Base-by-base conservation (phyloP, 768 basidiomycete species). In the Psilocybe tampanensis region DNA sequence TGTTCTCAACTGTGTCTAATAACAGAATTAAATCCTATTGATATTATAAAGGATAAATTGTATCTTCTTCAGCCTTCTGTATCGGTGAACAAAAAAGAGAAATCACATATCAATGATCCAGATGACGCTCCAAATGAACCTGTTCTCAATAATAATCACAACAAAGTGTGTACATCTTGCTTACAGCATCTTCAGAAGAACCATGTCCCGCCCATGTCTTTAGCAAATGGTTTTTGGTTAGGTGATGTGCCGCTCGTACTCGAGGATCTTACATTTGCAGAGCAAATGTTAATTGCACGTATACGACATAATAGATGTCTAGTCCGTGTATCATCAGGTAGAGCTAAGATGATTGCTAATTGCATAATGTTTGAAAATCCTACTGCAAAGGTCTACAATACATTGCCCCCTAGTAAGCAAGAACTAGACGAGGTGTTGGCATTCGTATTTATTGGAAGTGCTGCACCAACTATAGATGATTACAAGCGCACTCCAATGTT, bases 151-250 rank as follows among this genome's bases (percentile, higher is more conserved):
- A 29, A 29, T 5, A 29, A 29, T 29, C 4, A 29, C 9, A 9
- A 9, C 5, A 29, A 29, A 29, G 29, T 29, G 4, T 29, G 29
- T 29, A 9, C 29, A n/a, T n/a, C n/a, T n/a, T n/a, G n/a, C n/a
- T n/a, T n/a, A n/a, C n/a, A n/a, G n/a, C n/a, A n/a, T n/a, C n/a
- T 71, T 2, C 1, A 47, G 2, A 62, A 58, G 23, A 57, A 57
- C 4, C 63, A 52, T 32, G 53, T 64, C 2, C 73, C 74, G 3
- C 34, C 49, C 2, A 41, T 60, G 44, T 61, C 72, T 1, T 47
- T 79, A 7, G 72, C 73, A 0, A 74, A 73, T 62, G 68, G 71
- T 1, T 41, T 74, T 1, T 76, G 75, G 75, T 8, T 79, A 0
- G 76, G 77, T 0, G 48, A 67, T 2, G 66, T 76, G 1, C 76